Conservation (phyloP, 192 early-diverging fungal genomes). For the Neocallimastix lanati region DNA sequence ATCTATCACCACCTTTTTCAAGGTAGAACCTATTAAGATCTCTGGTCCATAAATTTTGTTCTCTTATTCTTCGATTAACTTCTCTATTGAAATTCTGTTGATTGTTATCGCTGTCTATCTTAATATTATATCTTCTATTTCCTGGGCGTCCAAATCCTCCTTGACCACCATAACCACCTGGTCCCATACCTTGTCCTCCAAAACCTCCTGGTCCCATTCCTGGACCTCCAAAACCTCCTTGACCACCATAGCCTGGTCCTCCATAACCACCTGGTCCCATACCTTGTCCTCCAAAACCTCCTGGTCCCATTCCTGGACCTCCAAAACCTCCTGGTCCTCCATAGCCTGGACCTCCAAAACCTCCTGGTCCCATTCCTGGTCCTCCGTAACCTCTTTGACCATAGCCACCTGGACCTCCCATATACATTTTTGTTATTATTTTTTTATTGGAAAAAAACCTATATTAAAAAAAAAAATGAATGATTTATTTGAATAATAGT, state of each 20-base stretch:
- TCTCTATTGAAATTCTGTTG: not conserved
- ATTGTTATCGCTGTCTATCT: no score
- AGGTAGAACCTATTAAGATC: not conserved
- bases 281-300: not conserved
- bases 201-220: not conserved
- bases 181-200: constrained; percentile 3
- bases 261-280: not conserved
- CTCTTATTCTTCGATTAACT: not conserved
- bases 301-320: not conserved
- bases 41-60: not conserved
- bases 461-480: no score
- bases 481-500: no score
- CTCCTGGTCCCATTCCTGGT: no score
- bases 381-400: no score
- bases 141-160: no score
- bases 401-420: not conserved
- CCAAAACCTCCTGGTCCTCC: not conserved
- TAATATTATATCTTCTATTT: no score
- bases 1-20: not conserved
- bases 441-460: no score
- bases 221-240: not conserved
- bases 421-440: no score
- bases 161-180: no score
- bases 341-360: not conserved
- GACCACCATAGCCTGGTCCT: not conserved